phyloP scores from a whole-genome alignment of 257 asterid genomes.

The Nicotiana tabacum region DNA sequence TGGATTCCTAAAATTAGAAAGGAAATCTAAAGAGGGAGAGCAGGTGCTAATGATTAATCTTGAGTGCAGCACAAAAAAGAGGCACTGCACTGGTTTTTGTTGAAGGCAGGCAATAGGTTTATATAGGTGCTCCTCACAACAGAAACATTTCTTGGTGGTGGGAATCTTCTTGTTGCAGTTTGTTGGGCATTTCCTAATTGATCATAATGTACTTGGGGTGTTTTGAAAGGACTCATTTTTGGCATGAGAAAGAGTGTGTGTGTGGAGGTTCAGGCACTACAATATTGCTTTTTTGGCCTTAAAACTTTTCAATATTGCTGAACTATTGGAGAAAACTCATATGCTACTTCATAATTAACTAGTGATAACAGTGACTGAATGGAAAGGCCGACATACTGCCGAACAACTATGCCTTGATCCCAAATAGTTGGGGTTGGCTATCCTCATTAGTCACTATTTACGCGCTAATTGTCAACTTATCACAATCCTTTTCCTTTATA shows the following conservation, averaged over 20 bases:
- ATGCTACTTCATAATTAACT: background rate
- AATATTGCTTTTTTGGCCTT: background rate
- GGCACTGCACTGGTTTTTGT: conserved; percentile 7
- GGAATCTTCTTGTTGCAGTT: conserved; percentile 81
- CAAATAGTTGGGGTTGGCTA: background rate
- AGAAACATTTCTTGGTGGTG: conserved; percentile 14
- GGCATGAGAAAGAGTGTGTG: conserved; percentile 41
- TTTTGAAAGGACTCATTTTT: conserved; percentile 42
- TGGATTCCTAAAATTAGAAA: background rate
- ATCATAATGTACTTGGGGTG: conserved; percentile 36
- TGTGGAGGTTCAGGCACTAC: background rate
- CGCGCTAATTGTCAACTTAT: background rate
- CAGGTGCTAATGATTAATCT: background rate
- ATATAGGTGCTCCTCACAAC: conserved; percentile 44
- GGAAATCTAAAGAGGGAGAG: background rate
- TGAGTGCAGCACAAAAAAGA: conserved; percentile 2
- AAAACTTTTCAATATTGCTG: background rate
- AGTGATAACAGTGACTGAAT: background rate
- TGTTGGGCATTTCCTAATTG: conserved; percentile 53
- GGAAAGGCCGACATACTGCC: background rate
- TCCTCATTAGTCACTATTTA: background rate
- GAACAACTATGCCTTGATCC: background rate
- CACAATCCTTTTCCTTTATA: background rate
- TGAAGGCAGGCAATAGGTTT: conserved; percentile 17
- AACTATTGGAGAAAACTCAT: background rate